Evolutionary conservation across 495 filamentous ascomycete species (phyloP).

Genomic region (Aspergillus funiculosus): DNA sequence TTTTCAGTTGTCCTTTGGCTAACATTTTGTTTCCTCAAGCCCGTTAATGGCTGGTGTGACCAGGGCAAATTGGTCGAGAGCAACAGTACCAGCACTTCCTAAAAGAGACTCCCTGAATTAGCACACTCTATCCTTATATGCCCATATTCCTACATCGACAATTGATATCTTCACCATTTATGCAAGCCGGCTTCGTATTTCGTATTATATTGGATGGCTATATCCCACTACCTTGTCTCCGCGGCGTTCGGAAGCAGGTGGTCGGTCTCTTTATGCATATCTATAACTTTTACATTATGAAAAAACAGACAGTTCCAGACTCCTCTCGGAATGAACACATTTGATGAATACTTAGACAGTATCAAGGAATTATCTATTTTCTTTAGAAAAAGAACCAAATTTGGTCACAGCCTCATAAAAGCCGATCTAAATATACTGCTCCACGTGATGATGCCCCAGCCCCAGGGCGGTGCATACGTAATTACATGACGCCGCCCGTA

Average conservation of each 20-base stretch:
- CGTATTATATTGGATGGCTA: background rate
- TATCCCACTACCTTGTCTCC: background rate
- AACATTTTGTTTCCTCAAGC: slow-evolving; percentile 40
- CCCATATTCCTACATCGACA: too few species aligned
- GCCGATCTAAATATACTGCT: background rate
- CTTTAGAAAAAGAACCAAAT: background rate
- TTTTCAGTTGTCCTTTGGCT: slow-evolving; percentile 15
- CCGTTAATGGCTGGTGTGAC: slow-evolving; percentile 74
- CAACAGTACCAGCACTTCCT: background rate
- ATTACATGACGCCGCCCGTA: background rate
- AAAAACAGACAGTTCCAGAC: background rate
- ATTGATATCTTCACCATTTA: background rate
- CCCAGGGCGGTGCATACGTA: background rate
- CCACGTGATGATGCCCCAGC: background rate
- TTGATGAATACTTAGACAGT: slow-evolving; percentile 1
- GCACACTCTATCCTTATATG: background rate
- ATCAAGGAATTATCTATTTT: background rate
- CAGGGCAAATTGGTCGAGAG: slow-evolving; percentile 38
- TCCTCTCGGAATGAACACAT: background rate
- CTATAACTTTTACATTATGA: slow-evolving; percentile 4
- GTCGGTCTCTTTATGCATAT: too few species aligned
- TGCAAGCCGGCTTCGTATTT: background rate
- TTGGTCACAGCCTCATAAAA: background rate
- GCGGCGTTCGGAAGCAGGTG: slow-evolving; percentile 6
- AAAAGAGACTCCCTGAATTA: background rate